Evolutionary conservation across 176 grass and related monocot species (phyloP), one percentile per base, ranked within the genome.

Genomic region (Phoenix roebelenii): DNA sequence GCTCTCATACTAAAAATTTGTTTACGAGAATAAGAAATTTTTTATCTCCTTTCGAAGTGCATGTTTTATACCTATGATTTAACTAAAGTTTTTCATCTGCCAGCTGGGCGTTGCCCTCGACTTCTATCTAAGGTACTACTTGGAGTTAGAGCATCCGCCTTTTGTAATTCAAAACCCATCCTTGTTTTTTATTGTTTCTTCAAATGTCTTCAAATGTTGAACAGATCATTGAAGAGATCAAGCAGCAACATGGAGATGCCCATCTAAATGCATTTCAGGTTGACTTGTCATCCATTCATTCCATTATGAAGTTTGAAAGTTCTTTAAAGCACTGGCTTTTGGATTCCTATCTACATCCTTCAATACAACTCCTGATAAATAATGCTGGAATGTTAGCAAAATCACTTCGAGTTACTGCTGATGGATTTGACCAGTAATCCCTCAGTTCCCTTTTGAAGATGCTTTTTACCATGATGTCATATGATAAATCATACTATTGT

Each of bases 301-400:
- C 92, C 16, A 84, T 97, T 61, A 83, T 82, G 50, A 88, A 80
- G 50, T 97, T 97, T 64, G 81, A 49, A 69, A 51, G 44, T 73
- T 72, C 39, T 4, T 18, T 97, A 35, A 85, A 77, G 52, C 70
- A 88, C 59, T 82, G 87, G 78, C 74, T 97, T 65, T 63, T 26
- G 20, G 63, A 83, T 54, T 80, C 53, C 52, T 72, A 72, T 63
- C 26, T 57, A 57, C 83, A 88, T 15, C 72, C 69, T 49, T 80
- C 81, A 12, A 82, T 97, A 67, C 92, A 97, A 63, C 80, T 97
- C 64, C 75, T 97, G 68, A 67, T 97, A 60, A 97, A 97, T 60
- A 91, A 88, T 83, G 92, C 92, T 56, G 92, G 87, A 23, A 91
- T 85, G n/a, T 84, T 97, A 77, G 92, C 87, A 4, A 90, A 83